Percentiles rank a stretch among this genome's conserved stretches.
These are phyloP conservation scores for Rugosomyces carneus DNA, from an alignment of 1,284 basidiomycete genomes.

Conservation along the genomic window DNA sequence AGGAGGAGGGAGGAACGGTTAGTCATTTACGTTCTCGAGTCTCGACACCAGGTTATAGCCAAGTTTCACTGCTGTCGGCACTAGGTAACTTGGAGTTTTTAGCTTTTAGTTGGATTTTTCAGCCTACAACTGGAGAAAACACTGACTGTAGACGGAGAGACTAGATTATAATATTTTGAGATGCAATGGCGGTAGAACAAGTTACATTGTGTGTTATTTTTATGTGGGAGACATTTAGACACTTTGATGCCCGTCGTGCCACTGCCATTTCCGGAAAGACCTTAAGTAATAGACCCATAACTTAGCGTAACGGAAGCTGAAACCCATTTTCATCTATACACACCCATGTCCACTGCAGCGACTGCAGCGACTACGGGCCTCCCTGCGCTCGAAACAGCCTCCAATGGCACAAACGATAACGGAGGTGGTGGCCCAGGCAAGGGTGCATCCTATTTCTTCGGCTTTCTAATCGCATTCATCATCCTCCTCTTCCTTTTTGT, in stretches of 20 bases:
- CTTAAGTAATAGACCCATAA: background rate
- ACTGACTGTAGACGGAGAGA: too few relatives aligned
- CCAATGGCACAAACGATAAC: conserved; percentile 10
- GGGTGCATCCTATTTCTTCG: conserved; percentile 51
- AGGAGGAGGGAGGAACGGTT: too few relatives aligned
- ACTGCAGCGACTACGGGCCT: background rate
- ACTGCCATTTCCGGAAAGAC: background rate
- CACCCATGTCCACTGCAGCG: background rate
- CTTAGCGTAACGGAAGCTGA: background rate
- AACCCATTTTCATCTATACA: background rate
- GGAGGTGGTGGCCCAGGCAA: conserved; percentile 12
- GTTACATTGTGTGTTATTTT: too few relatives aligned
- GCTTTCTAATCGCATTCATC: conserved; percentile 58
- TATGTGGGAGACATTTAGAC: too few relatives aligned
- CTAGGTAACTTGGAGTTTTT: too few relatives aligned
- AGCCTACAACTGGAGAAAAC: too few relatives aligned
- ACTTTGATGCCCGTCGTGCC: background rate
- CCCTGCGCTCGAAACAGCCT: background rate
- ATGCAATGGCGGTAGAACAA: too few relatives aligned
- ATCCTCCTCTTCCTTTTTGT: conserved; percentile 52
- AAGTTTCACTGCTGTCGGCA: too few relatives aligned
- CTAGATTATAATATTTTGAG: too few relatives aligned
- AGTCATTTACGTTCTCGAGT: too few relatives aligned
- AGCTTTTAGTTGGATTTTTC: too few relatives aligned
- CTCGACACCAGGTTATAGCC: too few relatives aligned